Conservation (phyloP, 345 rosid species). For the Microthlaspi erraticum region DNA sequence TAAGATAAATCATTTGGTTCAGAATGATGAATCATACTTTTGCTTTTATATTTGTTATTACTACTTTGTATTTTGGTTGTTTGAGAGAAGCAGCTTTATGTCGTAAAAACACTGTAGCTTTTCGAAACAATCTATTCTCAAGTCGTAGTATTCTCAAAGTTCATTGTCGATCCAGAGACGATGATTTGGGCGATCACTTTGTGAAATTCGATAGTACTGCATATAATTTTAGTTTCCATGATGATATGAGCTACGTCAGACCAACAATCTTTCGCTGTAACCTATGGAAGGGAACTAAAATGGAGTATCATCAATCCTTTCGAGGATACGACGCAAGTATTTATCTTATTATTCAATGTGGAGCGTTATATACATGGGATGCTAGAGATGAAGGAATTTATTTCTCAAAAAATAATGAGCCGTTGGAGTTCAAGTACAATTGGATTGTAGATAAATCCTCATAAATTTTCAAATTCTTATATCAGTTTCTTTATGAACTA, state of each 20-base stretch:
- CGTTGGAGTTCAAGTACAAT: background rate
- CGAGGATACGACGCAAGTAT: background rate
- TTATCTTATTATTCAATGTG: background rate
- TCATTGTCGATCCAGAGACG: slow-evolving; percentile 16
- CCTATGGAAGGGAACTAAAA: background rate
- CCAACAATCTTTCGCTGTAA: background rate
- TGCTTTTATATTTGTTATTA: background rate
- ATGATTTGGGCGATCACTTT: slow-evolving; percentile 16
- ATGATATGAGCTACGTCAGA: background rate
- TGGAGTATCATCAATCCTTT: background rate
- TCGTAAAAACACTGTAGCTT: slow-evolving; percentile 2
- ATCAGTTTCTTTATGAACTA: background rate
- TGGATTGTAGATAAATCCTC: background rate
- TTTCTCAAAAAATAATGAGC: background rate
- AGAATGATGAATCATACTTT: background rate
- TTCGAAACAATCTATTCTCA: slow-evolving; percentile 3
- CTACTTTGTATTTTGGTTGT: background rate
- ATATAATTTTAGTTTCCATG: slow-evolving; percentile 26
- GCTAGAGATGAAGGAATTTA: background rate
- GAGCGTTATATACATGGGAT: background rate
- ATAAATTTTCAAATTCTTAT: background rate
- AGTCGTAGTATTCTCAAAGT: slow-evolving; percentile 21
- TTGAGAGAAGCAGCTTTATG: slow-evolving; percentile 3
- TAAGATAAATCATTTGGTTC: background rate
- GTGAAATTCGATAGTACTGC: background rate